These are phyloP conservation scores for Platanthera guangdongensis DNA, from an alignment of 106 monocot species.

Conservation along the genomic window DNA sequence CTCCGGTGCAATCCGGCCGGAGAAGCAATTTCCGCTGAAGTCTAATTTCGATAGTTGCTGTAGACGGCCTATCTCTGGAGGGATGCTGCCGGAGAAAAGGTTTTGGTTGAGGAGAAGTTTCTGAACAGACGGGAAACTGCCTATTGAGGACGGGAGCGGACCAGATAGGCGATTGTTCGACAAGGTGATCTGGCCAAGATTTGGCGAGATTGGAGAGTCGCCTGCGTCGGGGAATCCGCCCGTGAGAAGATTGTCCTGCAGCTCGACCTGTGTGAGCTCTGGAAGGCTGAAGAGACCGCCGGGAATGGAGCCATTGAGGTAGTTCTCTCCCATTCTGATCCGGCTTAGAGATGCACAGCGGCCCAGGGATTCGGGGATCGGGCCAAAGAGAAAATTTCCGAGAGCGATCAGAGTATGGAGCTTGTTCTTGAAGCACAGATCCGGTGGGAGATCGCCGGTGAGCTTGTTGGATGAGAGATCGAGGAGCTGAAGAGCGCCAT, in stretches of 20 bases:
- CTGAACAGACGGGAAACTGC: conserved; percentile 50
- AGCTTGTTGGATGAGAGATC: conserved; percentile 56
- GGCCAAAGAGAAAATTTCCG: conserved; percentile 65
- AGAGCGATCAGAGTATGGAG: conserved; percentile 60
- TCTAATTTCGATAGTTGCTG: conserved; percentile 72
- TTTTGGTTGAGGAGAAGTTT: conserved; percentile 68
- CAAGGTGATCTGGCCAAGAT: conserved; percentile 66
- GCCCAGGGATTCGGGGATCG: conserved; percentile 58
- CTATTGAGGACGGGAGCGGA: conserved; percentile 49
- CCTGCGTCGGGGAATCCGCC: conserved; percentile 52
- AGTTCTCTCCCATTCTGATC: conserved; percentile 79
- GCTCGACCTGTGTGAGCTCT: conserved; percentile 59
- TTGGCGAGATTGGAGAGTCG: conserved; percentile 13
- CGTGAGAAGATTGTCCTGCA: conserved; percentile 68
- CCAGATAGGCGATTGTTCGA: conserved; percentile 71
- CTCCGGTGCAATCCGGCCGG: conserved; percentile 37
- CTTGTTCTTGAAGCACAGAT: conserved; percentile 43
- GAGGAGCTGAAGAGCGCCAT: conserved; percentile 37
- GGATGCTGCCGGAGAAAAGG: conserved; percentile 45
- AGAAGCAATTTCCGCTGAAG: conserved; percentile 46
- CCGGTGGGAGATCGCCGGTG: conserved; percentile 40
- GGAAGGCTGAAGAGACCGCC: conserved; percentile 39
- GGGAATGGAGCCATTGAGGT: conserved; percentile 68
- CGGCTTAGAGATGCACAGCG: conserved; percentile 46
- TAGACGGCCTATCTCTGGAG: conserved; percentile 51